Conservation (phyloP, 2,329 filamentous ascomycete genomes). For the Neofusicoccum ribis region DNA sequence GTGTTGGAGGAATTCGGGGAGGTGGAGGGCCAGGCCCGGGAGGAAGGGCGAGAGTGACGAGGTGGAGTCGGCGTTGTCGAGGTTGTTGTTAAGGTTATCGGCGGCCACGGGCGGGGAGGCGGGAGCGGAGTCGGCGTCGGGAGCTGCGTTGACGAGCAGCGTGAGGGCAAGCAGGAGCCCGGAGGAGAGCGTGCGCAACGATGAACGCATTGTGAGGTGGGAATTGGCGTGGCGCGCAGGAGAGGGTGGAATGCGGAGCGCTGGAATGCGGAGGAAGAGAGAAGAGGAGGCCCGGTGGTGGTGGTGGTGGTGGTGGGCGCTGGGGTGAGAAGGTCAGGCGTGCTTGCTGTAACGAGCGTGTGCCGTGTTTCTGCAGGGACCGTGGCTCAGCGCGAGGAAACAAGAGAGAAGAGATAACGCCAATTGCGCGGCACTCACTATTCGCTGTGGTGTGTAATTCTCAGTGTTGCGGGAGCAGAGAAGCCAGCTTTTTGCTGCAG, state of each 20-base stretch:
- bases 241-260: background rate
- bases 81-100: constrained; percentile 2
- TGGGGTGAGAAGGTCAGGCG: background rate
- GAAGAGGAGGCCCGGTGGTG: background rate
- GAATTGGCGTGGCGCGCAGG: background rate
- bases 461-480: background rate
- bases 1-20: background rate
- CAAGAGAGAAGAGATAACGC: no score
- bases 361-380: background rate
- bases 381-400: background rate
- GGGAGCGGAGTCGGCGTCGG: background rate
- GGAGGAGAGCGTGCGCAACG: background rate
- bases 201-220: constrained; percentile 1
- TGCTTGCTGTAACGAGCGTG: background rate
- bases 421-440: background rate
- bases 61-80: background rate
- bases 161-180: background rate
- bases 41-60: constrained; percentile 9
- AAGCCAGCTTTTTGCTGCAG: background rate
- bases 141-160: background rate
- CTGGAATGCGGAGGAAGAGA: background rate
- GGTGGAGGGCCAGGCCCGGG: constrained; percentile 6
- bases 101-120: background rate
- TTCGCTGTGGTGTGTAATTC: background rate
- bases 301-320: background rate